A percentile compares a stretch with the other conserved stretches of the same genome.
Evolutionary conservation across 371 early-diverging fungal genomes (phyloP).

Genomic region (Mucor racemosus): DNA sequence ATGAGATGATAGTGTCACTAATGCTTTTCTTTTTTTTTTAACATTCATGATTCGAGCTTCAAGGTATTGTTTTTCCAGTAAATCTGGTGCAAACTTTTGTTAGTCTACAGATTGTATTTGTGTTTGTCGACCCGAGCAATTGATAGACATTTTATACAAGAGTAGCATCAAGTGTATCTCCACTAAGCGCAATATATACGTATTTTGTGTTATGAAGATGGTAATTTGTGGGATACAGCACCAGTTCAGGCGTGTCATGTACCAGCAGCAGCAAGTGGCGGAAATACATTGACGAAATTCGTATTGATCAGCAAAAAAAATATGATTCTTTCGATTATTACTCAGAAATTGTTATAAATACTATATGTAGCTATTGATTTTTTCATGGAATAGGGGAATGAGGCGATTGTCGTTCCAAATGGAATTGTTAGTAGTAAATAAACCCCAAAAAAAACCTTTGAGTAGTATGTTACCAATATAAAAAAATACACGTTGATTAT

Average conservation of each 20-base stretch:
- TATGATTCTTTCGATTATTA: too few relatives aligned
- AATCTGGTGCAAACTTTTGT: conserved; percentile 20
- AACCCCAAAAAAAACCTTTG: too few relatives aligned
- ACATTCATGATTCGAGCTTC: not conserved
- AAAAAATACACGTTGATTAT: too few relatives aligned
- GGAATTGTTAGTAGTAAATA: too few relatives aligned
- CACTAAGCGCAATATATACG: conserved; percentile 26
- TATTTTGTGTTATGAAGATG: conserved; percentile 28
- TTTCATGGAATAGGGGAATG: too few relatives aligned
- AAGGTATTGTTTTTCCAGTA: not conserved
- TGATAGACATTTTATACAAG: conserved; percentile 10
- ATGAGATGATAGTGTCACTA: not conserved
- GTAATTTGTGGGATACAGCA: conserved; percentile 25
- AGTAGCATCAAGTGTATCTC: conserved; percentile 25
- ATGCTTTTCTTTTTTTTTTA: not conserved
- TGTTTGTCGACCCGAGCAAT: conserved; percentile 20
- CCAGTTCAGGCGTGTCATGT: not conserved
- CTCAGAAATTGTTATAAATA: too few relatives aligned
- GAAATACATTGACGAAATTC: too few relatives aligned
- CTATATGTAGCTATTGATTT: too few relatives aligned
- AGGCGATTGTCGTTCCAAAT: too few relatives aligned
- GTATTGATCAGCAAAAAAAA: too few relatives aligned
- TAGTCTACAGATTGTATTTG: conserved; percentile 19
- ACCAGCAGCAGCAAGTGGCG: too few relatives aligned
- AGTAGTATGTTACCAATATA: too few relatives aligned